Conservation (phyloP, 1,284 basidiomycete species). For the Ganoderma meredithae region DNA sequence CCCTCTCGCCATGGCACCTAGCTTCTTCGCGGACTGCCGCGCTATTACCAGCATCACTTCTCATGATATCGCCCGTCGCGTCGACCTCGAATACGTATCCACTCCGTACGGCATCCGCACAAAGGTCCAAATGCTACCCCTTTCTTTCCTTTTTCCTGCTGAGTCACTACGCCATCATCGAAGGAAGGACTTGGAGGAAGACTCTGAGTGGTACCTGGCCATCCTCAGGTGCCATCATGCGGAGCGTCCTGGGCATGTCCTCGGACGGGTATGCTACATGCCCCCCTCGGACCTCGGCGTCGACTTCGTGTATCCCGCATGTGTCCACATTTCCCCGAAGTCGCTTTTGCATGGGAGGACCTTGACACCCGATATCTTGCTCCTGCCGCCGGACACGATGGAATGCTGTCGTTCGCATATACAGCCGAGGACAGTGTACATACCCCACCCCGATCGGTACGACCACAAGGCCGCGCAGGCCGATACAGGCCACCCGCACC, state of each 20-base stretch:
- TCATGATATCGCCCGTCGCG: neutral
- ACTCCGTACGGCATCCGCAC: constrained; percentile 1
- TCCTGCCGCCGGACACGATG: neutral
- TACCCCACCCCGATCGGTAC: neutral
- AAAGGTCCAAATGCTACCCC: neutral
- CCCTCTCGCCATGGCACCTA: neutral
- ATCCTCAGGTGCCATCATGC: neutral
- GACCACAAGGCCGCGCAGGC: neutral
- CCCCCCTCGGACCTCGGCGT: neutral
- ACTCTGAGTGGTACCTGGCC: neutral
- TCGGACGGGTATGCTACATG: neutral
- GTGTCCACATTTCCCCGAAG: neutral
- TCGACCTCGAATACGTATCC: constrained; percentile 1
- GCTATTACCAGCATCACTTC: neutral
- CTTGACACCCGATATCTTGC: neutral
- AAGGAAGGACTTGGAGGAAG: neutral
- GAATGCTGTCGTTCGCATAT: neutral
- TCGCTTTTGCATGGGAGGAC: neutral
- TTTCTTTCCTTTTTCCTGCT: neutral
- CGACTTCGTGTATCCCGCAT: neutral
- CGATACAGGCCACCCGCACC: neutral
- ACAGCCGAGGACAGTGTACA: neutral
- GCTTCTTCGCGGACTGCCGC: neutral
- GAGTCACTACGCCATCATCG: neutral
- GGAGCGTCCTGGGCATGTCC: neutral